Percentiles rank a stretch among this genome's conserved stretches.
These are phyloP conservation scores for Epichloe sp. DNA, from an alignment of 2,329 filamentous ascomycete species.

Conservation along the genomic window DNA sequence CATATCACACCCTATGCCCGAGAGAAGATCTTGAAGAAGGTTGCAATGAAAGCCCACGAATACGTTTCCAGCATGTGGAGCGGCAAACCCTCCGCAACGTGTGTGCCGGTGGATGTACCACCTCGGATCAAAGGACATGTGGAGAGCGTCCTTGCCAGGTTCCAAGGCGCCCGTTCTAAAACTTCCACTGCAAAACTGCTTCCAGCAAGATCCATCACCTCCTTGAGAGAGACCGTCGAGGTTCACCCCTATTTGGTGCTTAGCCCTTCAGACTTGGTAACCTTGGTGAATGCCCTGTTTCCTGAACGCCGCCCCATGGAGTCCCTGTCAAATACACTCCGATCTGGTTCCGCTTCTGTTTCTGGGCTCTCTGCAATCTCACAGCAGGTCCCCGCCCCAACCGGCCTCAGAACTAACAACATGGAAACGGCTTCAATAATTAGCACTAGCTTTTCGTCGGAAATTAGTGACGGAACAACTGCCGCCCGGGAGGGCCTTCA, in stretches of 20 bases:
- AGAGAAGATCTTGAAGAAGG: conserved; percentile 66
- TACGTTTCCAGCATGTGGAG: conserved; percentile 70
- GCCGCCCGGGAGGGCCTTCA: conserved; percentile 52
- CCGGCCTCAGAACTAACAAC: conserved; percentile 23
- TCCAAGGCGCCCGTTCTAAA: conserved; percentile 40
- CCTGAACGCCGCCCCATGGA: conserved; percentile 59
- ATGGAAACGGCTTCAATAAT: conserved; percentile 57
- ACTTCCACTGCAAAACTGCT: conserved; percentile 44
- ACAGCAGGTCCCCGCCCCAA: conserved; percentile 51
- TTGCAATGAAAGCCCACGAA: conserved; percentile 68
- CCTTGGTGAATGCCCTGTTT: conserved; percentile 71
- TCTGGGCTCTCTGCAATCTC: conserved; percentile 57
- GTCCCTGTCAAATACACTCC: conserved; percentile 45
- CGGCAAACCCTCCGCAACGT: conserved; percentile 45
- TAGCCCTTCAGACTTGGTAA: conserved; percentile 65
- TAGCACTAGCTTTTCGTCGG: conserved; percentile 60
- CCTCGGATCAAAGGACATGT: conserved; percentile 54
- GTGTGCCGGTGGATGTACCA: conserved; percentile 33
- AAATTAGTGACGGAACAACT: conserved; percentile 50
- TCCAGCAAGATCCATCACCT: conserved; percentile 59
- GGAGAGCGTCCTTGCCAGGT: conserved; percentile 55
- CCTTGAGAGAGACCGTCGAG: conserved; percentile 61
- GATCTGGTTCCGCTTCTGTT: conserved; percentile 53
- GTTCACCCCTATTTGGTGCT: conserved; percentile 71
- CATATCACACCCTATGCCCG: conserved; percentile 86